Evolutionary conservation across 2,329 filamentous ascomycete genomes (phyloP), one percentile per base, ranked within the genome.

Genomic region (Aspergillus sp.): DNA sequence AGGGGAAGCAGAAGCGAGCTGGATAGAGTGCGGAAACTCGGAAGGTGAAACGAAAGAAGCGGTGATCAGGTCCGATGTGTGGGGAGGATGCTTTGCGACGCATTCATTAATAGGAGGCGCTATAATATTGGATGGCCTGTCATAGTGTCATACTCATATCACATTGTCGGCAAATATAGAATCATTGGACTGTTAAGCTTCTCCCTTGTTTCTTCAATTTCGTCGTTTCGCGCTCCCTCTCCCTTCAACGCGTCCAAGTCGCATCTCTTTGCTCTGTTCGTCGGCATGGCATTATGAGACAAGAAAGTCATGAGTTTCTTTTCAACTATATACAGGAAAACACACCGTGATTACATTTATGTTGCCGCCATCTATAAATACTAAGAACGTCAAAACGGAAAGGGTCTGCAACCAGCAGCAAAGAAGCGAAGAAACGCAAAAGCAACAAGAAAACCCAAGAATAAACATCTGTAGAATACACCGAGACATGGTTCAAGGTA

Each of bases 391-490:
- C 15, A n/a, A n/a, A 36, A n/a, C 48, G 50, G 42, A 55, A 36
- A 48, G 42, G 13, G 49, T 54, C 59, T 58, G 55, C 57, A 53
- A 55, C 57, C 59, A 44, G 61, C 61, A 63, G 59, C 49, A 15
- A 15, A 34, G 39, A 48, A 43, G 17, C 41, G 42, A 44, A 44
- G 15, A 44, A 15, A 43, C 13, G 22, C 36, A 52, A 52, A 43
- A 30, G 36, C n/a, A 24, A 9, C 26, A 30, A 30, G 11, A 9
- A 30, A 30, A 30, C 26, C 26, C 44, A 59, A 63, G 56, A 52
- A 54, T 56, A 59, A 43, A 53, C 45, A 51, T 49, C 47, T 52
- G 47, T 62, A 64, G 48, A 65, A 66, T 66, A 66, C 62, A 66
- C 51, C 53, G 58, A 32, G 57, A 57, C 54, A 56, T 51, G 20